A percentile compares a stretch with the other conserved stretches of the same genome.
Evolutionary conservation across 352 stramenopile species (phyloP).

Genomic region (Globisporangium nodosum): DNA sequence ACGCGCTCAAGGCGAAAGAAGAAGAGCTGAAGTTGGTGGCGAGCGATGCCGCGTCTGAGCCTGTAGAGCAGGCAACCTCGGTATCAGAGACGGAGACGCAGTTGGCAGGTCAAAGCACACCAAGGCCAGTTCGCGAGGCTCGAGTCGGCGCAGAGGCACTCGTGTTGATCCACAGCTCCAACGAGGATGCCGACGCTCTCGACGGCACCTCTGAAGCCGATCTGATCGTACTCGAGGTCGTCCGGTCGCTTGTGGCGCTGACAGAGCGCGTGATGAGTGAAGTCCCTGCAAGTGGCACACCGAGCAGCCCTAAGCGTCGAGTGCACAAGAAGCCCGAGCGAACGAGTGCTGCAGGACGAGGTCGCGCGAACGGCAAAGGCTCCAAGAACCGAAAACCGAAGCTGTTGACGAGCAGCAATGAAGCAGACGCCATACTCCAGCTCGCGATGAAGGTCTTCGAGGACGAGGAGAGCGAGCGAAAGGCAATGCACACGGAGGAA

Average conservation of each 20-base stretch:
- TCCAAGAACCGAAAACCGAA: slow-evolving; percentile 3
- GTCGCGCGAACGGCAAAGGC: slow-evolving; percentile 7
- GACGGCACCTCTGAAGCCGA: slow-evolving; percentile 4
- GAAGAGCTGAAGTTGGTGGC: slow-evolving; percentile 33
- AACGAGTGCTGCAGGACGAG: neutral
- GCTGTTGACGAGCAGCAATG: neutral
- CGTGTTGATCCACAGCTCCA: too few species aligned
- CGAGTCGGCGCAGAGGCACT: neutral
- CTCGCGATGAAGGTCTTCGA: slow-evolving; percentile 35
- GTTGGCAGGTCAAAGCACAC: neutral
- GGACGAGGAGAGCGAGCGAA: slow-evolving; percentile 35
- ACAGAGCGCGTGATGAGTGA: slow-evolving; percentile 12
- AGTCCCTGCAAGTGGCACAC: neutral
- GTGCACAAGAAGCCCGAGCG: slow-evolving; percentile 1
- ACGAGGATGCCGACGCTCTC: neutral
- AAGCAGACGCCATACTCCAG: slow-evolving; percentile 8
- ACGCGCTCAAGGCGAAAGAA: slow-evolving; percentile 32
- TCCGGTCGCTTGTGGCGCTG: slow-evolving; percentile 13
- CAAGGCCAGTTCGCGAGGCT: too few species aligned
- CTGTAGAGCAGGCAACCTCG: neutral
- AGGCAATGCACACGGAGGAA: slow-evolving; percentile 39
- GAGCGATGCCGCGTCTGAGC: neutral
- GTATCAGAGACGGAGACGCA: neutral
- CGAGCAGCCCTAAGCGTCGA: neutral
- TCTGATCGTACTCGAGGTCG: slow-evolving; percentile 8